Evolutionary conservation across 1,284 basidiomycete genomes (phyloP).

Genomic region (Boletus semigastroideus): DNA sequence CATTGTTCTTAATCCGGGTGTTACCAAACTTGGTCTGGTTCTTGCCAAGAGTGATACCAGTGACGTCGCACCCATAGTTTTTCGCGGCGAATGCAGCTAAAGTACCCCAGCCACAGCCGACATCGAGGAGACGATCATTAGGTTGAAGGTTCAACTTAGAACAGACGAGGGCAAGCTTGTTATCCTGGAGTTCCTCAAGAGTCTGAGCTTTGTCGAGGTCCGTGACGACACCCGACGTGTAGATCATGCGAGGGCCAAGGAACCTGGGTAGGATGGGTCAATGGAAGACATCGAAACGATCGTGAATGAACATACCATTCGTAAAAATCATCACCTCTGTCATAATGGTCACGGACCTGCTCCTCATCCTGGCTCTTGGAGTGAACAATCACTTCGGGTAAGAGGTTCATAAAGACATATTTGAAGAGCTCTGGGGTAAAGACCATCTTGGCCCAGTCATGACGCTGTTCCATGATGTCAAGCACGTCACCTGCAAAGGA

Average conservation of each 20-base stretch:
- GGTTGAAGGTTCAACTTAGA: slow-evolving; percentile 90
- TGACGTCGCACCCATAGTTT: slow-evolving; percentile 94
- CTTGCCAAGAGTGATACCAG: slow-evolving; percentile 90
- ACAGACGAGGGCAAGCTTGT: slow-evolving; percentile 95
- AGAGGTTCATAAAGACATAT: slow-evolving; percentile 86
- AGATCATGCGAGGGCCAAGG: slow-evolving; percentile 95
- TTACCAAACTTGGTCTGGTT: slow-evolving; percentile 95
- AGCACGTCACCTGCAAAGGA: slow-evolving; percentile 76
- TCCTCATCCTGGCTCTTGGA: slow-evolving; percentile 90
- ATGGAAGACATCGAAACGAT: not conserved
- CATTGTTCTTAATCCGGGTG: slow-evolving; percentile 83
- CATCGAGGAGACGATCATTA: slow-evolving; percentile 83
- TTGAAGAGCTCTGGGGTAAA: slow-evolving; percentile 89
- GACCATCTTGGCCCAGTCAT: slow-evolving; percentile 93
- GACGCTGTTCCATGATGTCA: slow-evolving; percentile 90
- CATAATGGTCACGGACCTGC: slow-evolving; percentile 96
- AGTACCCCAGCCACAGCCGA: slow-evolving; percentile 99
- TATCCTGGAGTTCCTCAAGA: slow-evolving; percentile 96
- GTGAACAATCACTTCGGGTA: slow-evolving; percentile 94
- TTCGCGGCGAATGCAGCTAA: slow-evolving; percentile 93
- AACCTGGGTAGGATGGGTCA: slow-evolving; percentile 52
- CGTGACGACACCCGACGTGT: slow-evolving; percentile 90
- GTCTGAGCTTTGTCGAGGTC: slow-evolving; percentile 79
- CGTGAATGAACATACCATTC: slow-evolving; percentile 55
- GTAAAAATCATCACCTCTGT: slow-evolving; percentile 96